Percentiles rank a stretch among this genome's conserved stretches.
These are phyloP conservation scores for Pseudogymnoascus sp. DNA, from an alignment of 2,329 filamentous ascomycete genomes.

Conservation along the genomic window DNA sequence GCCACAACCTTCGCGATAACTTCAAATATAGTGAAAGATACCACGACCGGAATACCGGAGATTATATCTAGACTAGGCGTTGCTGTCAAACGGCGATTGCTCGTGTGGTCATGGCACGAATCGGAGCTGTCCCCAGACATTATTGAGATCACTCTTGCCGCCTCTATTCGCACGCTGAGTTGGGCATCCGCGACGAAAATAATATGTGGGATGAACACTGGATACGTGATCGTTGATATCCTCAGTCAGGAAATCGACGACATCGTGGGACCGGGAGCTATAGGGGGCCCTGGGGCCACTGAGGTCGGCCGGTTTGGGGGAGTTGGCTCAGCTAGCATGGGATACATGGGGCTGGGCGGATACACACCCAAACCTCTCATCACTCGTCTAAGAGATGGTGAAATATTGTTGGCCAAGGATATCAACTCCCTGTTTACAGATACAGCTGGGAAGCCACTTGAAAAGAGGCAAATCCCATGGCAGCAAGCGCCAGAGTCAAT, in stretches of 20 bases:
- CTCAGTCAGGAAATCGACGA: constrained; percentile 66
- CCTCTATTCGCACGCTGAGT: constrained; percentile 78
- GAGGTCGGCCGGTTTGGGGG: constrained; percentile 64
- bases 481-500: constrained; percentile 77
- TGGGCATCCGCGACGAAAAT: constrained; percentile 86
- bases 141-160: constrained; percentile 69
- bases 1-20: constrained; percentile 87
- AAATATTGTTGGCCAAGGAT: constrained; percentile 93
- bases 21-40: constrained; percentile 89
- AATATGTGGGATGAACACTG: constrained; percentile 83
- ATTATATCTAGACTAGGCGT: constrained; percentile 90
- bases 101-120: constrained; percentile 94
- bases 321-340: constrained; percentile 80
- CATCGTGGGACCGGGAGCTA: constrained; percentile 67
- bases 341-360: constrained; percentile 89
- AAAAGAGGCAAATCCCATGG: constrained; percentile 90
- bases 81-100: constrained; percentile 79
- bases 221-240: constrained; percentile 84
- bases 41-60: constrained; percentile 77
- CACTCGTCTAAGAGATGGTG: constrained; percentile 69
- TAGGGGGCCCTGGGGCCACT: constrained; percentile 52
- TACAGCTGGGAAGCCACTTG: constrained; percentile 69
- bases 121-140: constrained; percentile 74
- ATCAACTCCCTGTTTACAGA: constrained; percentile 93
- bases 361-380: constrained; percentile 88